Percentiles rank a stretch among this genome's conserved stretches.
Evolutionary conservation across 1,284 basidiomycete species (phyloP).

Genomic region (Blastosporella zonata): DNA sequence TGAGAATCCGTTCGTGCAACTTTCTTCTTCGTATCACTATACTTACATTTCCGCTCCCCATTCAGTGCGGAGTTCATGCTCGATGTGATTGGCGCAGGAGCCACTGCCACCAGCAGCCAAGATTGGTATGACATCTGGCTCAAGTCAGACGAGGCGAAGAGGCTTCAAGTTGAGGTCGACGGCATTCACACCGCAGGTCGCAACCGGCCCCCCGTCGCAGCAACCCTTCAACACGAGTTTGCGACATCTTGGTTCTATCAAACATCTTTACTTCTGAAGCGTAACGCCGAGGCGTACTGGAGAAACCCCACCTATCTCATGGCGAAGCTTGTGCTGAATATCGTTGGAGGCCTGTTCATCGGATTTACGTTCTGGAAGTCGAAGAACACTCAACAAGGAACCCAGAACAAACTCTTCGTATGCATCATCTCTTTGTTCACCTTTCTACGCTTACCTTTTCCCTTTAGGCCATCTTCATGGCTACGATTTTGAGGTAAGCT

Average conservation of each 20-base stretch:
- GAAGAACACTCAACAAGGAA: constrained; percentile 64
- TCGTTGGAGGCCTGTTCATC: constrained; percentile 55
- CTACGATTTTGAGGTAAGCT: constrained; percentile 35
- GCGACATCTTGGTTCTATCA: constrained; percentile 50
- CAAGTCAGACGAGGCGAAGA: constrained; percentile 34
- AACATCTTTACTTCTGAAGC: constrained; percentile 39
- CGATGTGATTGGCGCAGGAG: constrained; percentile 67
- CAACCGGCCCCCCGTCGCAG: constrained; percentile 29
- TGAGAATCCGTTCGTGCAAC: constrained; percentile 45
- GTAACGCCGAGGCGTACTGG: constrained; percentile 40
- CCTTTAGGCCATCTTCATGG: constrained; percentile 44
- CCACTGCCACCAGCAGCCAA: constrained; percentile 40
- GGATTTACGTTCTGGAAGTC: constrained; percentile 67
- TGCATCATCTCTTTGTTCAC: constrained; percentile 11
- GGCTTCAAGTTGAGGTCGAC: constrained; percentile 36
- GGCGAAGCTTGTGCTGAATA: constrained; percentile 66
- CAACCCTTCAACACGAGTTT: constrained; percentile 45
- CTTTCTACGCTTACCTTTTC: background rate
- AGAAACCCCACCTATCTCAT: constrained; percentile 70
- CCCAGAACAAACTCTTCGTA: constrained; percentile 80
- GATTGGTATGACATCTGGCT: constrained; percentile 50
- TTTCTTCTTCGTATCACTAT: background rate
- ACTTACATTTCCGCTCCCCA: background rate
- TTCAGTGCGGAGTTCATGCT: constrained; percentile 66
- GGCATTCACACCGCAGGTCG: constrained; percentile 37